A percentile compares a stretch with the other conserved stretches of the same genome.
Conservation (phyloP, 148 eudicot genomes). For the Polygonum aviculare region DNA sequence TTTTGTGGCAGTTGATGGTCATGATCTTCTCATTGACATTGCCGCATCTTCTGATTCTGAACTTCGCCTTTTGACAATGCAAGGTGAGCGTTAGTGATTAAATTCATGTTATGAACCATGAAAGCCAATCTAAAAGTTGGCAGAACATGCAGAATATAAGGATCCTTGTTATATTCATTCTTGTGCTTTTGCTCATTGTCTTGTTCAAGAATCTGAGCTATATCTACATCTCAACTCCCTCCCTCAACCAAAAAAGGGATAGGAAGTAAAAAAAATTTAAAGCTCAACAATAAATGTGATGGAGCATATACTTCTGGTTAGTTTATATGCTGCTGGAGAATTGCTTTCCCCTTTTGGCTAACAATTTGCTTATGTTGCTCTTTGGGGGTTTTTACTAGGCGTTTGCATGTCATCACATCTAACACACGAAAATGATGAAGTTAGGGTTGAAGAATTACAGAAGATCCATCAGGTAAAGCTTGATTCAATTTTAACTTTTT, state of each 20-base stretch:
- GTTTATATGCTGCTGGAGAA: background rate
- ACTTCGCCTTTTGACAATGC: slow-evolving; percentile 64
- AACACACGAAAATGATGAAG: slow-evolving; percentile 26
- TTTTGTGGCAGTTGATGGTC: slow-evolving; percentile 23
- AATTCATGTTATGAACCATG: background rate
- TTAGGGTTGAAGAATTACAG: slow-evolving; percentile 40
- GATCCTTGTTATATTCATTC: background rate
- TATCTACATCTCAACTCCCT: background rate
- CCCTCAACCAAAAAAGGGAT: background rate
- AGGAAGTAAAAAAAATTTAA: too few species aligned
- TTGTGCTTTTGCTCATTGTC: background rate
- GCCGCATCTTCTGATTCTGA: slow-evolving; percentile 47
- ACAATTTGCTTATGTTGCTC: background rate
- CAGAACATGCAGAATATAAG: background rate
- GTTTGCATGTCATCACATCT: slow-evolving; percentile 64
- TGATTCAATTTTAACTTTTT: background rate
- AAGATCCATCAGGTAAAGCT: slow-evolving; percentile 71
- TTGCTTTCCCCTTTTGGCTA: background rate
- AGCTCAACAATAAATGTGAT: background rate
- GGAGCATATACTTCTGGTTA: background rate
- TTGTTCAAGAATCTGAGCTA: slow-evolving; percentile 1
- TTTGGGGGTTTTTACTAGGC: slow-evolving; percentile 34
- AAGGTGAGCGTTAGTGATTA: slow-evolving; percentile 37
- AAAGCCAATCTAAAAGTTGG: background rate
- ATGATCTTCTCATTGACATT: slow-evolving; percentile 22